Evolutionary conservation across 2,329 filamentous ascomycete genomes (phyloP).

Genomic region (Grosmannia clavigera): DNA sequence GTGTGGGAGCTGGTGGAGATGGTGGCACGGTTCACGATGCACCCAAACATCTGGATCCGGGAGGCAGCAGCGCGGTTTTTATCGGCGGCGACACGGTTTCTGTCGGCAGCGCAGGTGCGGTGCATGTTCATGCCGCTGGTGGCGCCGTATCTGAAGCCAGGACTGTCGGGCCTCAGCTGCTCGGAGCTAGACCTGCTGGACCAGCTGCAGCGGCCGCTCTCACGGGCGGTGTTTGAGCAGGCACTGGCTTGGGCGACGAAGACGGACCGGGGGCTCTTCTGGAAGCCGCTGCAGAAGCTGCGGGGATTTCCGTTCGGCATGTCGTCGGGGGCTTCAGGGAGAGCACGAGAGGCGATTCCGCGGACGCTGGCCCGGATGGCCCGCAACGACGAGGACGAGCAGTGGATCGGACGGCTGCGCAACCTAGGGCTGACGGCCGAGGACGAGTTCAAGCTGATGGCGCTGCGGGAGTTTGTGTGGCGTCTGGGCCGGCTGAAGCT

Average conservation of each 20-base stretch:
- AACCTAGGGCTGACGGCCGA: slow-evolving; percentile 72
- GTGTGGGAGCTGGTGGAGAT: slow-evolving; percentile 82
- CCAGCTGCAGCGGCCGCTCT: slow-evolving; percentile 67
- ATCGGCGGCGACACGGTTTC: slow-evolving; percentile 58
- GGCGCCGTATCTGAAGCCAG: slow-evolving; percentile 67
- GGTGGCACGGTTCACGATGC: slow-evolving; percentile 74
- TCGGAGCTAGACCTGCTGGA: slow-evolving; percentile 67
- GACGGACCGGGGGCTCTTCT: slow-evolving; percentile 71
- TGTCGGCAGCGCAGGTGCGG: slow-evolving; percentile 68
- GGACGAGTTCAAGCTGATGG: slow-evolving; percentile 82
- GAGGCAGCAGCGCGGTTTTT: slow-evolving; percentile 81
- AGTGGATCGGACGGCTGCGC: slow-evolving; percentile 76
- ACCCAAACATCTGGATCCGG: slow-evolving; percentile 90
- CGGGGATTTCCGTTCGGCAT: slow-evolving; percentile 53
- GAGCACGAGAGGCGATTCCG: slow-evolving; percentile 35
- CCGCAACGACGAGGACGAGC: slow-evolving; percentile 85
- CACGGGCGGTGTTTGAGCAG: slow-evolving; percentile 71
- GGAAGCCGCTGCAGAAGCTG: slow-evolving; percentile 63
- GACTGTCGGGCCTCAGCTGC: slow-evolving; percentile 37
- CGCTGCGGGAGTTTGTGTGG: slow-evolving; percentile 84
- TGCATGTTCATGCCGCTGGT: slow-evolving; percentile 76
- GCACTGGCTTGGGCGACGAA: slow-evolving; percentile 77
- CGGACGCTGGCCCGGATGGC: slow-evolving; percentile 49
- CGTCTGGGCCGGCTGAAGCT: slow-evolving; percentile 62
- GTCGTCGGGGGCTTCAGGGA: slow-evolving; percentile 35